phyloP scores from a whole-genome alignment of 192 early-diverging fungal genomes.

The Coemansia aciculifera region DNA sequence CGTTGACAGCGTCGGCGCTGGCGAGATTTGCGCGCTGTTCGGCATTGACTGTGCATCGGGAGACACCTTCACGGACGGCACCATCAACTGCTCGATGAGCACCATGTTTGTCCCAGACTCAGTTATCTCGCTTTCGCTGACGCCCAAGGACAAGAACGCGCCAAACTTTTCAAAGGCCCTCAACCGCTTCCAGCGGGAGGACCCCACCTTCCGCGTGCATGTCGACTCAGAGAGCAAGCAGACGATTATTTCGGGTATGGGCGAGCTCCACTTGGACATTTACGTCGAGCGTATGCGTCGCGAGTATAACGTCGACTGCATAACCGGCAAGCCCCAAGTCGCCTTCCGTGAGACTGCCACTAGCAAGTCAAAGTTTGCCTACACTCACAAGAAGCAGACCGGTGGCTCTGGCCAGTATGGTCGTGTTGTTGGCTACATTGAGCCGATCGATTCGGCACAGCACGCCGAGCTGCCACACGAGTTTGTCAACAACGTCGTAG shows the following conservation, averaged over 20 bases:
- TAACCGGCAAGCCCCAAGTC: slow-evolving; percentile 95
- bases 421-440: slow-evolving; percentile 87
- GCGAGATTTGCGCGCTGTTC: slow-evolving; percentile 98
- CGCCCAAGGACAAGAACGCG: slow-evolving; percentile 88
- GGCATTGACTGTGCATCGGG: slow-evolving; percentile 96
- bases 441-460: slow-evolving; percentile 70
- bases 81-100: slow-evolving; percentile 81
- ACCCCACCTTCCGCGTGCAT: slow-evolving; percentile 84
- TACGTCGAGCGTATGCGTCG: slow-evolving; percentile 99
- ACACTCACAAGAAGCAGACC: slow-evolving; percentile 98
- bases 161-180: slow-evolving; percentile 68
- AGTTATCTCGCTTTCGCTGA: slow-evolving; percentile 92
- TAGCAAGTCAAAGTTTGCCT: slow-evolving; percentile 75
- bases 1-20: slow-evolving; percentile 86
- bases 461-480: slow-evolving; percentile 65
- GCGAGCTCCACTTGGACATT: slow-evolving; percentile 84
- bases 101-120: slow-evolving; percentile 98
- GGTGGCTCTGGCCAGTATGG: slow-evolving; percentile 97
- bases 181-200: slow-evolving; percentile 81
- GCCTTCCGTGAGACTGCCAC: slow-evolving; percentile 96
- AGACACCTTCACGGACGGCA: slow-evolving; percentile 95
- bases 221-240: slow-evolving; percentile 79
- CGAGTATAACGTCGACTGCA: slow-evolving; percentile 94
- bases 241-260: slow-evolving; percentile 89
- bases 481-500: slow-evolving; percentile 84